Base-by-base conservation (phyloP, 352 stramenopile species). In the Globisporangium nodosum region DNA sequence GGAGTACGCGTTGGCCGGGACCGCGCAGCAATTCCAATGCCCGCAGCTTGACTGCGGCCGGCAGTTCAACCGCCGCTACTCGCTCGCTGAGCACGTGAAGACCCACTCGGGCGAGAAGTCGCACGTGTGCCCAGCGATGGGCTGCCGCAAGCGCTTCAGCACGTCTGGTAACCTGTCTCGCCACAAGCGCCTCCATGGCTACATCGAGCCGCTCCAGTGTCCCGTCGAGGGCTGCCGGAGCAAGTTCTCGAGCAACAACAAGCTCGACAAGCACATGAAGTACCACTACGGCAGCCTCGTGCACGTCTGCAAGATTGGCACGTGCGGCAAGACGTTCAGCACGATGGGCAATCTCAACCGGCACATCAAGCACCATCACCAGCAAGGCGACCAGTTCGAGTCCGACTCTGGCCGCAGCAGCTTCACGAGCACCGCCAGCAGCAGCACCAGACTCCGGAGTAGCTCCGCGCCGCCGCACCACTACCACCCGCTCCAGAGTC, bases 281-380 rank as follows among this genome's bases (percentile, higher is more conserved):
- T 71, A 71, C 46, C 75, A 85, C 31, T 42, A 67, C 3, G 75
- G 75, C 18, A 64, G 60, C 48, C 65, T 65, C n/a, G 70, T 77
- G 16, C 69, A 83, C 31, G 68, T 76, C 12, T 85, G 75, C 57
- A 64, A 62, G 42, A 66, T 77, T 33, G 62, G 58, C 15, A 65
- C 70, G 20, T 85, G 73, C 46, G 75, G 73, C 57, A 85, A 85
- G 54, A 82, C 73, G 13, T 85, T 85, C 57, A 85, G 69, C 49
- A 82, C 75, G 2, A 77, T 68, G 43, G 75, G 74, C 43, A 87
- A 85, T 57, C 69, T 85, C 1, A 81, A 77, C 33, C 70, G 75
- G 24, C 75, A 85, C 60, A 37, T 76, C 27, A 80, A 77, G 48
- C 51, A 75, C 40, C 73, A 82, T 39, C 71, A 76, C 65, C 24